Evolutionary conservation across 371 early-diverging fungal species (phyloP).

Genomic region (Dentiscutata heterogama): DNA sequence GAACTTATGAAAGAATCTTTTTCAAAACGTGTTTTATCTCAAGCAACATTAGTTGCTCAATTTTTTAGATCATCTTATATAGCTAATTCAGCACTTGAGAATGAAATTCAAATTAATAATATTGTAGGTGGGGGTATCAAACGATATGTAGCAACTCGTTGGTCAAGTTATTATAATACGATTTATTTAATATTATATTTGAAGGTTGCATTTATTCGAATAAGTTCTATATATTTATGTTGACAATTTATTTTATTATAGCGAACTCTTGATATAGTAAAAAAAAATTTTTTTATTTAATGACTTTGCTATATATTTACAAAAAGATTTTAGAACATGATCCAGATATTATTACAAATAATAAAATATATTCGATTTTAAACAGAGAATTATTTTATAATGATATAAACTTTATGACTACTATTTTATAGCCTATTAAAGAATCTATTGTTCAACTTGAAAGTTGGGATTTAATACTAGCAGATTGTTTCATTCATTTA

Average conservation of each 20-base stretch:
- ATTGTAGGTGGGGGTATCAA: neutral
- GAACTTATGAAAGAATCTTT: slow-evolving; percentile 20
- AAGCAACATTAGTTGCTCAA: neutral
- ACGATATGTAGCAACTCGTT: neutral
- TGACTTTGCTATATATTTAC: too few relatives aligned
- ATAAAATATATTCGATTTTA: too few relatives aligned
- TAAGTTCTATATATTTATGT: too few relatives aligned
- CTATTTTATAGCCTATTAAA: neutral
- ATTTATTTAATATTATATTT: neutral
- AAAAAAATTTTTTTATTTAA: too few relatives aligned
- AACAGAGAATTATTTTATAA: too few relatives aligned
- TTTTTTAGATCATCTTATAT: slow-evolving; percentile 6
- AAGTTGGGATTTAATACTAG: neutral
- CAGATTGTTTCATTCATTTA: neutral
- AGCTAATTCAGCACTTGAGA: too few relatives aligned
- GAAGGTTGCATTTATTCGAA: too few relatives aligned
- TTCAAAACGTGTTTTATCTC: neutral
- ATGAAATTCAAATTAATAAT: neutral
- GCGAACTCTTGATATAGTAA: too few relatives aligned
- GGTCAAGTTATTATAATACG: neutral
- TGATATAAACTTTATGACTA: too few relatives aligned
- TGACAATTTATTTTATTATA: too few relatives aligned
- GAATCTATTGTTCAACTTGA: neutral
- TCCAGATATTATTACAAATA: too few relatives aligned
- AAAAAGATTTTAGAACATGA: too few relatives aligned